A percentile compares a stretch with the other conserved stretches of the same genome.
Conservation (phyloP, 179 eudicot genomes). For the Monotropa hypopitys region DNA sequence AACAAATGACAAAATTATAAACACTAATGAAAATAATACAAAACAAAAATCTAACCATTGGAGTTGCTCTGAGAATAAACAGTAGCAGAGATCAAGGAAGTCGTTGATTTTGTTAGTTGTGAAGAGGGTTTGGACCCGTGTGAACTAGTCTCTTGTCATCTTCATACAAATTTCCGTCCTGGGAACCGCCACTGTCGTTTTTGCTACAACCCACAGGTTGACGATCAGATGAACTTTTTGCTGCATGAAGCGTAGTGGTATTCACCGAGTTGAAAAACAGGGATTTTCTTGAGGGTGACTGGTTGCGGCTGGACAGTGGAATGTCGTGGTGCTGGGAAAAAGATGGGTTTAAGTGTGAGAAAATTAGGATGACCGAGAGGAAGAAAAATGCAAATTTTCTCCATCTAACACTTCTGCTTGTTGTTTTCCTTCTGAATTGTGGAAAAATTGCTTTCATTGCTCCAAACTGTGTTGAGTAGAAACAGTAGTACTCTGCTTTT, state of each 20-base stretch:
- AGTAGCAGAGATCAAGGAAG: background rate
- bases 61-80: slow-evolving; percentile 8
- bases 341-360: slow-evolving; percentile 15
- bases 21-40: background rate
- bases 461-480: background rate
- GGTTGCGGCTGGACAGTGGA: background rate
- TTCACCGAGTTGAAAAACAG: slow-evolving; percentile 1
- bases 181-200: too few relatives aligned
- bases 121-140: slow-evolving; percentile 71
- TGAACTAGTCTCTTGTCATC: slow-evolving; percentile 42
- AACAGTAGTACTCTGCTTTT: background rate
- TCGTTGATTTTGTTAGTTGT: slow-evolving; percentile 21
- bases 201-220: background rate
- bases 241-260: background rate
- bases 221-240: background rate
- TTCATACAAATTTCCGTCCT: slow-evolving; percentile 8
- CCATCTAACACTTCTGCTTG: background rate
- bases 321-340: background rate
- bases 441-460: background rate
- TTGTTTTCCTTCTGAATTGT: background rate
- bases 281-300: slow-evolving; percentile 16
- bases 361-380: slow-evolving; percentile 25
- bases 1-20: too few relatives aligned
- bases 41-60: slow-evolving; percentile 4
- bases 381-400: slow-evolving; percentile 13